A percentile compares a stretch with the other conserved stretches of the same genome.
These are phyloP conservation scores for Trametes maxima DNA, from an alignment of 768 basidiomycete genomes.

Conservation along the genomic window DNA sequence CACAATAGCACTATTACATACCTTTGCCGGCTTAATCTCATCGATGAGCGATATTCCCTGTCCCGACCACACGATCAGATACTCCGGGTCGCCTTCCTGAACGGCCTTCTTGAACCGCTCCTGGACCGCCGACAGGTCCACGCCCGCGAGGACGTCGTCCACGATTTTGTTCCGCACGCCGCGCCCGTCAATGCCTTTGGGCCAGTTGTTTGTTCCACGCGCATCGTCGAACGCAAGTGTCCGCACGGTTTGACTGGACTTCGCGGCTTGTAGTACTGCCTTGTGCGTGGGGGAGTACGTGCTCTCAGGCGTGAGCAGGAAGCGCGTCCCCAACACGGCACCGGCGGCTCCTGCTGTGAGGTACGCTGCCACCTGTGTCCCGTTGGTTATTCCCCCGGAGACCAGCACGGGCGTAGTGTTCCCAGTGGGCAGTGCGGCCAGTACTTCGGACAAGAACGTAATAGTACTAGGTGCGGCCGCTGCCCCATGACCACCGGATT, in stretches of 20 bases:
- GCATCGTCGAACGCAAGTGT: constrained; percentile 38
- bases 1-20: constrained; percentile 23
- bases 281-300: constrained; percentile 38
- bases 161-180: constrained; percentile 59
- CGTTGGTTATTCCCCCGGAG: constrained; percentile 72
- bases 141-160: constrained; percentile 54
- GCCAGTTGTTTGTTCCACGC: constrained; percentile 37
- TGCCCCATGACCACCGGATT: constrained; percentile 80
- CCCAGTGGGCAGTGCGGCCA: constrained; percentile 42
- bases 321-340: constrained; percentile 73
- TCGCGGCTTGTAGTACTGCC: constrained; percentile 33
- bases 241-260: constrained; percentile 31
- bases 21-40: constrained; percentile 43
- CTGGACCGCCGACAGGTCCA: constrained; percentile 45
- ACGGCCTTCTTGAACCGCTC: constrained; percentile 49
- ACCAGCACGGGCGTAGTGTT: constrained; percentile 60
- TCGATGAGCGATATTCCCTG: constrained; percentile 62
- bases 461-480: constrained; percentile 58
- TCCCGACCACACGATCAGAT: constrained; percentile 68
- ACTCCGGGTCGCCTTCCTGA: constrained; percentile 44
- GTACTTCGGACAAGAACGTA: constrained; percentile 58
- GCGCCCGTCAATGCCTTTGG: constrained; percentile 44
- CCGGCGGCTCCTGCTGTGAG: constrained; percentile 71
- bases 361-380: constrained; percentile 63
- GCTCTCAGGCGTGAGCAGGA: constrained; percentile 68